Evolutionary conservation across 2,329 filamentous ascomycete genomes (phyloP), one percentile per base, ranked within the genome.

Genomic region (Arthrinium puccinioides): DNA sequence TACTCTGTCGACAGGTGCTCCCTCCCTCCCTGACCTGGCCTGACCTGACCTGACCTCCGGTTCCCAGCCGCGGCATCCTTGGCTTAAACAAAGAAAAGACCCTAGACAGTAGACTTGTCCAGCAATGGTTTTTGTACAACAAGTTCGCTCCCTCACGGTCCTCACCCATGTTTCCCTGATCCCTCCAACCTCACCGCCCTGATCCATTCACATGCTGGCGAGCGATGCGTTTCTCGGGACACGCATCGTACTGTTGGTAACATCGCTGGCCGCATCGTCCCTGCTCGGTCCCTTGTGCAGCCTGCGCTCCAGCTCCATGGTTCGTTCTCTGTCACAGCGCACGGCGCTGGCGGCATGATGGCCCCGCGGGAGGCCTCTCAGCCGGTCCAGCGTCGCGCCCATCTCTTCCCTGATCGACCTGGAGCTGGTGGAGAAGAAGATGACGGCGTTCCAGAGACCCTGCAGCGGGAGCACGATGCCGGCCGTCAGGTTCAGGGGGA

Each of bases 391-490:
- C 18, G 27, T 33, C 21, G 43, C 41, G 8, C 47, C 44, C 3
- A 49, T 19, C 44, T 56, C 55, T 42, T 58, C 61, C 32, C 59
- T 65, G 38, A 69, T 61, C 28, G 60, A 46, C 1, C 16, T 33
- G 62, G 66, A 71, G 45, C 70, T 85, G 2, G 83, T 84, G 5
- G 74, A 72, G 42, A 84, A 75, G 60, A 88, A 90, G 39, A 92
- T 86, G 36, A 86, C 63, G 21, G 79, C 74, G 53, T 90, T 90
- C 84, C 85, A 89, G 21, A 87, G 74, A 1, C 86, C 86, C 56
- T 90, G 86, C 2, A 87, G 66, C 0, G 86, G 84, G 4, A 90
- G 66, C 0, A 89, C 84, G 2, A 85, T 68, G 3, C 82, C 79
- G 6, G 81, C 79, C 2, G 76, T 73, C 35, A 87, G 71, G 53